Base-by-base conservation (phyloP, 192 early-diverging fungal species). In the Backusella tarrabulga region DNA sequence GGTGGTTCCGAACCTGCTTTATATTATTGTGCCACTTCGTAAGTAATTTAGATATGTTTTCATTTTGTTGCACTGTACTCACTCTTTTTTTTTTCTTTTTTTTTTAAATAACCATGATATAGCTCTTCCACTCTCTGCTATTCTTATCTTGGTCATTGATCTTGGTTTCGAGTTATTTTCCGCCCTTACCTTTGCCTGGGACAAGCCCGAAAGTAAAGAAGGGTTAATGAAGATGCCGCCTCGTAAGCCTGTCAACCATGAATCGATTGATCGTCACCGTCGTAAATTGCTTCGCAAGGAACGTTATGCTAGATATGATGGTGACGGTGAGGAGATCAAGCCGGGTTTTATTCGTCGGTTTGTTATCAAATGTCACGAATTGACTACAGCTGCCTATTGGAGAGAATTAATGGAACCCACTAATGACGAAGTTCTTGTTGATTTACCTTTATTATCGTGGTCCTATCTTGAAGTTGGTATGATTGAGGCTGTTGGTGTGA, bases 121-220 rank as follows among this genome's bases (percentile, higher is more conserved):
- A 73, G 56, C 97, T 5, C 74, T 93, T 56, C 92, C 95, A 67
- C 81, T 99, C 54, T 85, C 85, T 34, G 87, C 95, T 63, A 93
- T 99, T 77, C 89, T 94, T 80, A 96, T 99, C 75, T 83, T 99
- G 74, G 89, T 94, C 21, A 93, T 95, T 41, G 97, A 99, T 88
- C 90, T 99, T 40, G 97, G 97, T 26, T 99, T 96, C 83, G 97
- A 99, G 86, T 80, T 99, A 75, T 88, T 95, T 68, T 83, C 90
- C 21, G 94, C 96, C 1, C 85, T 99, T 66, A 89, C 92, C 8
- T 98, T 92, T 83, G 97, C 97, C 15, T 99, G 92, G 92, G 97
- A 99, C 83, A 88, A 89, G 35, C 86, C 96, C 6, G 97, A 99
- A 87, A 86, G 89, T 5, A 77, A 74, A 56, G 86, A 75, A 34